phyloP scores from a whole-genome alignment of 2,329 filamentous ascomycete species.

The Epichloe brachyelytri region DNA sequence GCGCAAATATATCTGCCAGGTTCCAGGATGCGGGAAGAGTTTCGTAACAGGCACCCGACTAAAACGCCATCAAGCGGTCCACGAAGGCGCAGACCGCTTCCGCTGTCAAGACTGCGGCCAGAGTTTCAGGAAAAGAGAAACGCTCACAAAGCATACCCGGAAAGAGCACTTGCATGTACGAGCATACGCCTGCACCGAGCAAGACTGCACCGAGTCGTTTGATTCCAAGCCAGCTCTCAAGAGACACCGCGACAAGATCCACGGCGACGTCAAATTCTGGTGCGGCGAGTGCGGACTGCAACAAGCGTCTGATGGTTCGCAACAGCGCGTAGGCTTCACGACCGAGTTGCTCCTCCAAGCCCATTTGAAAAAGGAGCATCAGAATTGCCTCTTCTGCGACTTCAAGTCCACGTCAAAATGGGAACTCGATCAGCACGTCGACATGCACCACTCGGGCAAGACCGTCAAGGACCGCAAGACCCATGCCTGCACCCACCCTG shows the following conservation, averaged over 20 bases:
- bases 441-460: slow-evolving; percentile 58
- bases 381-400: slow-evolving; percentile 65
- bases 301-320: slow-evolving; percentile 25
- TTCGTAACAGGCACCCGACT: slow-evolving; percentile 73
- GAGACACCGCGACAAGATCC: slow-evolving; percentile 56
- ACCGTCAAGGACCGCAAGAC: slow-evolving; percentile 50
- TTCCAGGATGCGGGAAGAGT: slow-evolving; percentile 60
- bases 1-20: slow-evolving; percentile 58
- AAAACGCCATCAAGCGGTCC: slow-evolving; percentile 63
- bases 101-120: slow-evolving; percentile 63
- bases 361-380: slow-evolving; percentile 62
- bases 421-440: slow-evolving; percentile 63
- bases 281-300: slow-evolving; percentile 56
- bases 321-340: slow-evolving; percentile 47
- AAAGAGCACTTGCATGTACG: slow-evolving; percentile 60
- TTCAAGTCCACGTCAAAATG: slow-evolving; percentile 52
- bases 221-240: slow-evolving; percentile 59
- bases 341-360: slow-evolving; percentile 58
- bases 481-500: slow-evolving; percentile 51
- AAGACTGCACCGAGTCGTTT: slow-evolving; percentile 54
- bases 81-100: slow-evolving; percentile 60
- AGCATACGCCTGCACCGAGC: slow-evolving; percentile 56
- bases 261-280: slow-evolving; percentile 58
- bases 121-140: slow-evolving; percentile 78
- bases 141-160: slow-evolving; percentile 70